Evolutionary conservation across 2,329 filamentous ascomycete genomes (phyloP).

Genomic region (Diaporthe sp.): DNA sequence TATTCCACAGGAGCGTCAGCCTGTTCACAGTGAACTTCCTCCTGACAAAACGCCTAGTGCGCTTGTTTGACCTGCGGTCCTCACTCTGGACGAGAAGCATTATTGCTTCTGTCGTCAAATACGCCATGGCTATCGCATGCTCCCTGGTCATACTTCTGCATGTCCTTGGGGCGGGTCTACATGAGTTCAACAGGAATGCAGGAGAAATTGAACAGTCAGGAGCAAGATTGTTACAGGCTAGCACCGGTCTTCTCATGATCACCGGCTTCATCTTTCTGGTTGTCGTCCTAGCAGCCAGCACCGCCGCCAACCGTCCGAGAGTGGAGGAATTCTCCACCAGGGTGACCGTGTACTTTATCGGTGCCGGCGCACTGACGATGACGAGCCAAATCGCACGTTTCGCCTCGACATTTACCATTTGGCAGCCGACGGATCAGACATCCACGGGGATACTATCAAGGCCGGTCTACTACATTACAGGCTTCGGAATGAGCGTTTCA

Average conservation of each 20-base stretch:
- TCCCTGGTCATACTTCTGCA: not conserved
- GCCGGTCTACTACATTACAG: conserved; percentile 18
- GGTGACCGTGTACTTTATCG: conserved; percentile 4
- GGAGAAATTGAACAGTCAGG: not conserved
- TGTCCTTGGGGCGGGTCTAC: not conserved
- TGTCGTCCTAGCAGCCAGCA: conserved; percentile 1
- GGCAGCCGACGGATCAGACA: conserved; percentile 1
- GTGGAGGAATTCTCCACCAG: not conserved
- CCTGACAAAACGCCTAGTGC: conserved; percentile 16
- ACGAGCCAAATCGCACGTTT: conserved; percentile 10
- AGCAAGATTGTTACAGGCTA: not conserved
- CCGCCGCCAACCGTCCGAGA: not conserved
- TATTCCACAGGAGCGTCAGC: not conserved
- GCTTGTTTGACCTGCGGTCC: conserved; percentile 12
- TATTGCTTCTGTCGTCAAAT: not conserved
- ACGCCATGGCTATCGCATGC: not conserved
- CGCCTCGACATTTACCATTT: conserved; percentile 22
- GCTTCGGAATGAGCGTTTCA: conserved; percentile 10
- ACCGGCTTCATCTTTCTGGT: conserved; percentile 1
- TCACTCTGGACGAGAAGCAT: conserved; percentile 19
- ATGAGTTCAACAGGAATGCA: conserved; percentile 1
- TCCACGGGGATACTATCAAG: not conserved
- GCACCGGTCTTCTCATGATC: conserved; percentile 9
- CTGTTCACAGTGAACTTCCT: conserved; percentile 24
- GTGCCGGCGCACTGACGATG: conserved; percentile 16